Percentiles rank a stretch among this genome's conserved stretches.
Conservation (phyloP, 2,329 filamentous ascomycete genomes). For the Gaeumannomyces tritici region DNA sequence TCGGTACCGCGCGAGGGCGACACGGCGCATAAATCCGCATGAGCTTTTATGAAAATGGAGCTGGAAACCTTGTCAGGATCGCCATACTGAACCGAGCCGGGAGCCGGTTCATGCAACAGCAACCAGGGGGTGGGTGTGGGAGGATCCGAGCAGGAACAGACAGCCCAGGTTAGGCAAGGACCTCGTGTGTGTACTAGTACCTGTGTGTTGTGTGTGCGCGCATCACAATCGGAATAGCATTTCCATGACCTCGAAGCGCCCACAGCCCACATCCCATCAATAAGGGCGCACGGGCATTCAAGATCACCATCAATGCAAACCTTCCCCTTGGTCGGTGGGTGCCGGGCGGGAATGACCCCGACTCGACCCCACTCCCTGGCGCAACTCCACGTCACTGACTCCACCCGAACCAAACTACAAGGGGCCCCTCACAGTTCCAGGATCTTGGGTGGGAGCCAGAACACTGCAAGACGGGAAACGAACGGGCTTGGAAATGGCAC, state of each 20-base stretch:
- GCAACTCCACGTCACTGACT: slow-evolving; percentile 7
- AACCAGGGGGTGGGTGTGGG: too few species aligned
- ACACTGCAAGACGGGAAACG: too few species aligned
- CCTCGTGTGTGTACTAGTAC: too few species aligned
- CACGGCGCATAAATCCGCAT: neutral
- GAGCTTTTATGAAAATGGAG: neutral
- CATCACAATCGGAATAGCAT: neutral
- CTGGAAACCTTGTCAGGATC: neutral
- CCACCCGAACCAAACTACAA: neutral
- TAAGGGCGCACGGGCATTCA: neutral
- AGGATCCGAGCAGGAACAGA: neutral
- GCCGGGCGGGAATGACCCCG: neutral
- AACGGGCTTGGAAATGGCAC: too few species aligned
- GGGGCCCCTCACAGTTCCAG: too few species aligned
- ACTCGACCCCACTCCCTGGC: neutral
- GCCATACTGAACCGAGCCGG: neutral
- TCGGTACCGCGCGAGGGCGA: neutral
- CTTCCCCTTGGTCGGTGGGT: neutral
- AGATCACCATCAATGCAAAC: slow-evolving; percentile 15
- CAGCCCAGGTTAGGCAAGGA: neutral
- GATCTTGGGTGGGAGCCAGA: too few species aligned
- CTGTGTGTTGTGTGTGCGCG: too few species aligned
- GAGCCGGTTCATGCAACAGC: neutral
- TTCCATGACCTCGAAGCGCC: too few species aligned
- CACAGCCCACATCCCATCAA: too few species aligned